These are phyloP conservation scores for Bryoglossum gracile DNA, from an alignment of 495 filamentous ascomycete species.

Conservation along the genomic window DNA sequence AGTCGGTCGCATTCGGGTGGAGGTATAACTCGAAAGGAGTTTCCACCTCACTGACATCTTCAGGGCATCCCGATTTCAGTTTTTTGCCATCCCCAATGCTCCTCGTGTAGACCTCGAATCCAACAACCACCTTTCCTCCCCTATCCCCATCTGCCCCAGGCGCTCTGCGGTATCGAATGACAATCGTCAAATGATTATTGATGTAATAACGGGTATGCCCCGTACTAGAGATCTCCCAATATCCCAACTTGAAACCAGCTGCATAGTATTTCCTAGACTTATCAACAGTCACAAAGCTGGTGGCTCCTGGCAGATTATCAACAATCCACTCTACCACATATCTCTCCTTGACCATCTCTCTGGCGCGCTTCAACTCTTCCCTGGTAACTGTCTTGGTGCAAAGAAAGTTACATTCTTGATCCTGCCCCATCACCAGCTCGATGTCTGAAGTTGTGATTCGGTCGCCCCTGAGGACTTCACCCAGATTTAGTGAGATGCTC, in stretches of 20 bases:
- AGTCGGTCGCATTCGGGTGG: constrained; percentile 45
- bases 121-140: constrained; percentile 78
- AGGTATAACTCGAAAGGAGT: constrained; percentile 63
- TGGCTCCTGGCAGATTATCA: constrained; percentile 89
- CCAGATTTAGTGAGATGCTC: constrained; percentile 81
- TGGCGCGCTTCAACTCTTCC: constrained; percentile 60
- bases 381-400: constrained; percentile 61
- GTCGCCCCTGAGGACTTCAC: constrained; percentile 87
- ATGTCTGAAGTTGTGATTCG: constrained; percentile 88
- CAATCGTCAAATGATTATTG: constrained; percentile 87
- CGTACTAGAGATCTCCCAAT: constrained; percentile 53
- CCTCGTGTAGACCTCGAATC: constrained; percentile 90
- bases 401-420: constrained; percentile 68
- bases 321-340: constrained; percentile 96
- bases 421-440: constrained; percentile 71
- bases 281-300: constrained; percentile 87
- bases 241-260: constrained; percentile 90
- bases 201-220: constrained; percentile 67
- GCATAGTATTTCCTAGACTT: constrained; percentile 87
- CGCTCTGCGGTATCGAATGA: constrained; percentile 74
- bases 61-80: constrained; percentile 55
- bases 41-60: constrained; percentile 52
- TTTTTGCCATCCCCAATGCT: constrained; percentile 62
- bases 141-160: constrained; percentile 59
- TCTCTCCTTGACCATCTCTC: constrained; percentile 68